phyloP scores from a whole-genome alignment of 306 rosid genomes.

The Mimosa pudica region DNA sequence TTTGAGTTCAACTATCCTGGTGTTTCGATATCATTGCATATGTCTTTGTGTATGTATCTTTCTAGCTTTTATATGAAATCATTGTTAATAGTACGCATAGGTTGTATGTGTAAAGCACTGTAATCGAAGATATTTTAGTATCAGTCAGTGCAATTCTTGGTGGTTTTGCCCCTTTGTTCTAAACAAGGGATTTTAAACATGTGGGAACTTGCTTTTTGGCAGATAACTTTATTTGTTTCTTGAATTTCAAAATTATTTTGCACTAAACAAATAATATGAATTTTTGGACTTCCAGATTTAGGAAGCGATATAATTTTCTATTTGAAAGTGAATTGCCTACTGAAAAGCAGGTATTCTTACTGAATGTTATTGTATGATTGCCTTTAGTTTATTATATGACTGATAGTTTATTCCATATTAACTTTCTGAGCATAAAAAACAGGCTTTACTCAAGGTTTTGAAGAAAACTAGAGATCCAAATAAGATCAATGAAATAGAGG shows the following conservation, averaged over 20 bases:
- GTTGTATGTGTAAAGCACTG: neutral
- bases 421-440: conserved; percentile 19
- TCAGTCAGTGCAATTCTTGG: conserved; percentile 11
- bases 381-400: conserved; percentile 21
- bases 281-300: conserved; percentile 61
- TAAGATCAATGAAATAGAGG: conserved; percentile 53
- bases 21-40: neutral
- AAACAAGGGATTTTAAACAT: neutral
- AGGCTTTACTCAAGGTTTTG: conserved; percentile 62
- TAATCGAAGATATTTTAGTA: neutral
- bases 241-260: neutral
- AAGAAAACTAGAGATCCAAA: conserved; percentile 54
- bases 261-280: neutral
- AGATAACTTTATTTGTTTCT: neutral
- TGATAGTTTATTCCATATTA: neutral
- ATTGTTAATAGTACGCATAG: neutral
- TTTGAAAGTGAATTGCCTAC: conserved; percentile 55
- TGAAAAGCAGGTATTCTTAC: conserved; percentile 45
- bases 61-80: neutral
- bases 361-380: neutral
- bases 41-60: neutral
- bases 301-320: conserved; percentile 68
- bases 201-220: neutral
- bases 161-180: neutral
- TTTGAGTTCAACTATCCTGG: neutral